Percentiles rank a stretch among this genome's conserved stretches.
Evolutionary conservation across 73 alveolate species (phyloP).

Genomic region (Uronychia binucleata): DNA sequence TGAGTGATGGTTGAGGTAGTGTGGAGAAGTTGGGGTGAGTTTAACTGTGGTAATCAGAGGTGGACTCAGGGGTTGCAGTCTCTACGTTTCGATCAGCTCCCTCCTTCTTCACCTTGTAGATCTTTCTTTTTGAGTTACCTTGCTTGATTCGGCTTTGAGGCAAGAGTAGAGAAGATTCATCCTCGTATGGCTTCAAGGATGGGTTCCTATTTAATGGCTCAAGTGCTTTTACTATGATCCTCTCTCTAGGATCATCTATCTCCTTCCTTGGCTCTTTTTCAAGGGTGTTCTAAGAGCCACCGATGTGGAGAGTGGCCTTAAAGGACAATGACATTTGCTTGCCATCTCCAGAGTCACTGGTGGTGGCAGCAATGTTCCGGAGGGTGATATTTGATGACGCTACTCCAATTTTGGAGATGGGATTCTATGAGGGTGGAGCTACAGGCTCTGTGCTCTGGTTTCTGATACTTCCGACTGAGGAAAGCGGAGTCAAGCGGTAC

Average conservation of each 20-base stretch:
- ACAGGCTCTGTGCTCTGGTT: not conserved
- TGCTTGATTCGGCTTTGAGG: not conserved
- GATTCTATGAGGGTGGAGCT: not conserved
- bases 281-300: not conserved
- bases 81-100: not conserved
- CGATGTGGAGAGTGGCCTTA: not conserved
- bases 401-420: not conserved
- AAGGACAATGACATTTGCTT: not conserved
- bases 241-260: not conserved
- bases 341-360: not conserved
- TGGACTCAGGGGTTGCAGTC: too few relatives aligned
- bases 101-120: not conserved
- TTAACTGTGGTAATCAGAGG: too few relatives aligned
- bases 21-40: too few relatives aligned
- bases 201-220: not conserved
- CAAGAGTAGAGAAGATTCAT: not conserved
- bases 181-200: not conserved
- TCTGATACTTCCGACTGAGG: not conserved
- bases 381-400: not conserved
- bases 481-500: not conserved
- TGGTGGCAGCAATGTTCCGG: not conserved
- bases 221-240: too few relatives aligned
- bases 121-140: not conserved
- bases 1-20: too few relatives aligned
- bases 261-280: not conserved